Base-by-base conservation (phyloP, 768 basidiomycete genomes). In the Tremella yokohamensis region DNA sequence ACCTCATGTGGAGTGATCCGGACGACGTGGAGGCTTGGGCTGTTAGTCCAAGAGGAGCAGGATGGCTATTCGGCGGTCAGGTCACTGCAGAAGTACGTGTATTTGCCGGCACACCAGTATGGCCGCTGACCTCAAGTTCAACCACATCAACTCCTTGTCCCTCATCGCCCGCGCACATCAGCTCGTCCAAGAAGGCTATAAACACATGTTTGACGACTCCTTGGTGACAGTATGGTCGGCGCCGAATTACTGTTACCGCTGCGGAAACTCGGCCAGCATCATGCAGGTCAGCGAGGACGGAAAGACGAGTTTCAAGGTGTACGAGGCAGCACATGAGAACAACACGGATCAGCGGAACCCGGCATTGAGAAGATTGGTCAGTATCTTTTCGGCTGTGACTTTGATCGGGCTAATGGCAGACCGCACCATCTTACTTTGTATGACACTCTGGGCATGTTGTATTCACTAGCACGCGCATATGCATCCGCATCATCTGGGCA, bases 1-100 rank as follows among this genome's bases (percentile, higher is more conserved):
- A 97, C 73, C 83, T 98, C 12, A 96, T 98, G 91, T 98, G 94
- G 94, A 91, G 89, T 37, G 93, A 97, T 75, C 93, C 93, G 0
- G 92, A 97, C 70, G 89, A 94, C 42, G 86, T 96, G 20, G 89
- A 92, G 37, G 90, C 88, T 34, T 98, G 94, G 94, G 91, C 92
- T 1, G 90, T 97, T 50, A 93, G 90, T 69, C 94, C 94, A 3
- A 83, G 94, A 47, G 94, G 94, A 19, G 94, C 94, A 3, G 94
- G 94, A 1, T 98, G 91, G 92, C 79, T 96, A 18, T 96, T 97
- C 62, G 93, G 93, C 8, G 85, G 81, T 9, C 84, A 80, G 56
- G 90, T 97, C 0, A 92, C 92, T 6, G 81, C 81, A 62, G 91
- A 94, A 82, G 90, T 88, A 18, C 26, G 51, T 20, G 8, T 49